phyloP scores from a whole-genome alignment of 1,284 basidiomycete species.

The Phylloboletellus chloephorus region DNA sequence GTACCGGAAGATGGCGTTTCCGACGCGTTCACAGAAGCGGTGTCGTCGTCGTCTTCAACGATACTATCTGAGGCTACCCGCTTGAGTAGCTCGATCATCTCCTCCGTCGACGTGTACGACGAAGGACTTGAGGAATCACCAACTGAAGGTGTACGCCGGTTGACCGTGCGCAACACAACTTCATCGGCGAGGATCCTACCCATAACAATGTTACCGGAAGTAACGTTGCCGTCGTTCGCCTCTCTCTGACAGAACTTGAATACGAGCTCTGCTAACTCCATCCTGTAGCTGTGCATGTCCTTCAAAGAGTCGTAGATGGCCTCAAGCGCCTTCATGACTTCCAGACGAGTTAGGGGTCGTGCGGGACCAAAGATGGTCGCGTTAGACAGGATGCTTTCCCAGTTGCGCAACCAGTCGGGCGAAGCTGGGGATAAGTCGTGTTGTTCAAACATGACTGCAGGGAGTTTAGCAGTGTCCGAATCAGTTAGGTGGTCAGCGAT shows the following conservation, averaged over 20 bases:
- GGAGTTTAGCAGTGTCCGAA: slow-evolving; percentile 53
- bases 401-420: slow-evolving; percentile 62
- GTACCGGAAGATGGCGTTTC: slow-evolving; percentile 36
- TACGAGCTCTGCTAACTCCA: slow-evolving; percentile 54
- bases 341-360: slow-evolving; percentile 50
- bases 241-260: slow-evolving; percentile 47
- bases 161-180: slow-evolving; percentile 45
- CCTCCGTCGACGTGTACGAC: slow-evolving; percentile 23
- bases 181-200: slow-evolving; percentile 65
- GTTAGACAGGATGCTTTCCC: slow-evolving; percentile 53
- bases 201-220: slow-evolving; percentile 41
- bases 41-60: slow-evolving; percentile 39
- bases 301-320: slow-evolving; percentile 57
- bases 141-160: slow-evolving; percentile 29
- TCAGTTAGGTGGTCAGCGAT: slow-evolving; percentile 62
- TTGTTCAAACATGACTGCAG: slow-evolving; percentile 55
- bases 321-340: slow-evolving; percentile 51
- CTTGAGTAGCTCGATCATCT: slow-evolving; percentile 38
- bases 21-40: slow-evolving; percentile 34
- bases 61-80: slow-evolving; percentile 34
- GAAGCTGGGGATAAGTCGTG: slow-evolving; percentile 64
- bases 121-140: slow-evolving; percentile 24
- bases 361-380: slow-evolving; percentile 41
- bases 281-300: slow-evolving; percentile 62
- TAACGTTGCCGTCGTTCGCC: slow-evolving; percentile 29